Percentiles rank a stretch among this genome's conserved stretches.
Evolutionary conservation across 2,329 filamentous ascomycete genomes (phyloP).

Genomic region (Claviceps arundinis): DNA sequence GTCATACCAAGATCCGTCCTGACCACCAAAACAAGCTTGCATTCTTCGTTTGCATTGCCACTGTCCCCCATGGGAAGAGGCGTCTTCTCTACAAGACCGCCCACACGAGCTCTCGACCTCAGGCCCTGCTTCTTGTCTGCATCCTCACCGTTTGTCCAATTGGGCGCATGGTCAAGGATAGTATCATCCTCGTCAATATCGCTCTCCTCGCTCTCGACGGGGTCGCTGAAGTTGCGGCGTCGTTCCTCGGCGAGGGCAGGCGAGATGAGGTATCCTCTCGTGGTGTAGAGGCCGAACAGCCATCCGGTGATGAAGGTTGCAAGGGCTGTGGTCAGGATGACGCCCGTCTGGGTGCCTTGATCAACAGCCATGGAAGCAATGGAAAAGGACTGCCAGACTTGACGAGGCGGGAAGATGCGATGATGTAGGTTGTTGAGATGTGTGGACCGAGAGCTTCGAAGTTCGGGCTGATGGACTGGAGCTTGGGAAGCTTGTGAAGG

Average conservation of each 20-base stretch:
- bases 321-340: constrained; percentile 61
- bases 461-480: background rate
- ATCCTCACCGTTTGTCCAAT: constrained; percentile 49
- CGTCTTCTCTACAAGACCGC: constrained; percentile 9
- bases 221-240: constrained; percentile 41
- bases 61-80: constrained; percentile 19
- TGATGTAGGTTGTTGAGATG: background rate
- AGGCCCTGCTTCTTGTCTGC: constrained; percentile 47
- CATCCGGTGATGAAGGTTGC: constrained; percentile 66
- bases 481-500: background rate
- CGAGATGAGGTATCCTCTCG: constrained; percentile 46
- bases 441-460: background rate
- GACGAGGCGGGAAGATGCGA: background rate
- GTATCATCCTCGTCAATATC: constrained; percentile 49
- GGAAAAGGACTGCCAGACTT: background rate
- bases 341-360: constrained; percentile 30
- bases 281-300: constrained; percentile 64
- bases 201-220: constrained; percentile 55
- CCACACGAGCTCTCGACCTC: constrained; percentile 13
- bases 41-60: constrained; percentile 53
- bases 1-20: constrained; percentile 94
- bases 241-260: constrained; percentile 43
- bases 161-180: constrained; percentile 51
- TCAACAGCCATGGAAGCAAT: constrained; percentile 5
- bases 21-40: constrained; percentile 87